Percentiles rank a stretch among this genome's conserved stretches.
phyloP scores from a whole-genome alignment of 106 monocot species.

The Alisma plantagoaquatica region DNA sequence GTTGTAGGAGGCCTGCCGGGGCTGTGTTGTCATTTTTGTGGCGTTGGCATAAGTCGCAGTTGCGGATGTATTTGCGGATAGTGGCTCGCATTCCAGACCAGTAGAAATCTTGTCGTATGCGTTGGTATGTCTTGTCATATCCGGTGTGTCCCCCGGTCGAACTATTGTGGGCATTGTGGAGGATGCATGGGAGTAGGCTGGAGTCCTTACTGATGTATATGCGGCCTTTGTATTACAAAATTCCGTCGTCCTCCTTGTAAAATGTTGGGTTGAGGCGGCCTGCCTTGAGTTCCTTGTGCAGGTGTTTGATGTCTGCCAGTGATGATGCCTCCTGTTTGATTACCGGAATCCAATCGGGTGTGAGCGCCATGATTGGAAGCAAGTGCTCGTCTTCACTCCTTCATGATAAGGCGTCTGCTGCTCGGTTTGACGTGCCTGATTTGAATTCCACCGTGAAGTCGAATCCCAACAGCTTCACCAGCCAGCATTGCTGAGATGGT shows the following conservation, averaged over 20 bases:
- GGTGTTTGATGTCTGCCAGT: not conserved
- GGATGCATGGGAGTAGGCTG: not conserved
- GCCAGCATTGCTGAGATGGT: not conserved
- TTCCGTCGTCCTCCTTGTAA: not conserved
- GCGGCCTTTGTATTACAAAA: not conserved
- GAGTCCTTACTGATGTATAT: not conserved
- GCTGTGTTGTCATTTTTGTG: not conserved
- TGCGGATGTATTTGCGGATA: not conserved
- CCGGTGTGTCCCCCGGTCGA: not conserved
- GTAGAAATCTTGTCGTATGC: not conserved
- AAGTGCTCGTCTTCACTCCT: not conserved
- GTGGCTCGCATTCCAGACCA: not conserved
- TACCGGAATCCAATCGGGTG: not conserved
- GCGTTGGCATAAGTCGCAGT: not conserved
- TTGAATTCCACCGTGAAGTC: not conserved
- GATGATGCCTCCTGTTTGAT: not conserved
- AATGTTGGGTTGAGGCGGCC: not conserved
- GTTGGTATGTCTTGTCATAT: not conserved
- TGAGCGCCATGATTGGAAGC: not conserved
- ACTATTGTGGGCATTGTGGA: not conserved
- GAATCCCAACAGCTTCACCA: not conserved
- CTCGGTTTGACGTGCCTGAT: not conserved
- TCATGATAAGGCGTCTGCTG: not conserved
- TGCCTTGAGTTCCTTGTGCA: not conserved
- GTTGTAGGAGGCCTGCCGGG: not conserved